Conservation (phyloP, 805 yeast genomes). For the Pichia gijzeniarum region DNA sequence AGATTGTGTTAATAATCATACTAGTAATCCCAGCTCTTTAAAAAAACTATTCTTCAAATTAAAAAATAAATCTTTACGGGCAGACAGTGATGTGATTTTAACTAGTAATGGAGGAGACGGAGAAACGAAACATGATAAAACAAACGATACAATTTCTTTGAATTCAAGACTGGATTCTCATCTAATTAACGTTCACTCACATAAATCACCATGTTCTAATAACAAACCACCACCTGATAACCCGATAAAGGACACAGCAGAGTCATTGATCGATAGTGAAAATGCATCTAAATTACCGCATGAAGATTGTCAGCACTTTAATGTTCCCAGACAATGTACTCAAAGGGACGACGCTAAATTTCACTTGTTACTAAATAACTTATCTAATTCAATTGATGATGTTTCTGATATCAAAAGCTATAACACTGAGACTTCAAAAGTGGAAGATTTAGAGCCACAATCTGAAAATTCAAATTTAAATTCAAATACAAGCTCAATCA, state of each 20-base stretch:
- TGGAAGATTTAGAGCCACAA: not conserved
- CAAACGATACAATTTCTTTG: too few relatives aligned
- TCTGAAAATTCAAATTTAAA: not conserved
- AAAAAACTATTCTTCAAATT: too few relatives aligned
- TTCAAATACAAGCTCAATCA: not conserved
- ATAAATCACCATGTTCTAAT: too few relatives aligned
- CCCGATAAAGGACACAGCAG: not conserved
- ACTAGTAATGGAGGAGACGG: too few relatives aligned
- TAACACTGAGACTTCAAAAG: not conserved
- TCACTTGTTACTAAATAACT: not conserved
- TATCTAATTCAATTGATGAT: not conserved
- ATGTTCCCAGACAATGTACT: constrained; percentile 2
- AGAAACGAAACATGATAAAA: too few relatives aligned
- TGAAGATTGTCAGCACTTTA: not conserved
- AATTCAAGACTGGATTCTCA: not conserved
- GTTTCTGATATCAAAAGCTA: not conserved
- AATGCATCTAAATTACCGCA: not conserved
- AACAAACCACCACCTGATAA: not conserved
- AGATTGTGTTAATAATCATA: not conserved
- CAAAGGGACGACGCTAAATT: not conserved
- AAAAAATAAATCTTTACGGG: too few relatives aligned
- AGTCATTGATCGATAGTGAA: not conserved
- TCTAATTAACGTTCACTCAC: not conserved
- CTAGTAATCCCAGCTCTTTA: not conserved
- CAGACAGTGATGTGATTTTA: too few relatives aligned